Base-by-base conservation (phyloP, 306 rosid genomes). In the Begonia masoniana region DNA sequence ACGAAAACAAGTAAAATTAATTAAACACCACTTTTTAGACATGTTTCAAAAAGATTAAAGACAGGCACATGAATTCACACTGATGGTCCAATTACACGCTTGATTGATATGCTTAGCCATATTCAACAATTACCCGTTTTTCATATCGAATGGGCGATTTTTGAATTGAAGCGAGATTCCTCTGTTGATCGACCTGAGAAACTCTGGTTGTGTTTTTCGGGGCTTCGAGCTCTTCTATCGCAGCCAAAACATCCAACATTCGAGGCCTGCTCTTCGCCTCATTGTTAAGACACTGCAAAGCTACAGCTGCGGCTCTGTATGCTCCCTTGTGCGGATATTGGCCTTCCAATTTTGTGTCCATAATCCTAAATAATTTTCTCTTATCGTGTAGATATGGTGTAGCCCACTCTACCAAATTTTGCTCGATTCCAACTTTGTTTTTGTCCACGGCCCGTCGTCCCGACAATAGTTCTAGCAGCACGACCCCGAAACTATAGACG, bases 401-500 rank as follows among this genome's bases (percentile, higher is more conserved):
- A 31, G 94, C 89, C 99, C 99, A 81, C 10, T 91, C 88, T 12
- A 91, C 99, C 45, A 91, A 73, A 57, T 81, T 77, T 63, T 81
- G 94, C 55, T 91, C 99, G 39, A 70, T 35, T 4, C 77, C 95
- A 0, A 71, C 61, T 57, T 72, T 82, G 4, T 80, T 45, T 65
- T 77, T 82, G 43, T 88, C 97, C 2, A 81, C 88, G 0, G 96
- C 96, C 3, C 88, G 84, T 52, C 84, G 68, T 52, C 99, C 99
- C 0, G 94, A 76, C 52, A 91, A 42, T 16, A 91, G 79, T 61
- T 91, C 99, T 15, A 85, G 73, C 57, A 91, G 50, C 62, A 91
- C 99, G 16, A 91, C 99, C 16, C 96, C 99, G 57, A 86, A 91
- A 51, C 99, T 85, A 58, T 91, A 91, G 7, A 91, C 96, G 10